A percentile compares a stretch with the other conserved stretches of the same genome.
phyloP scores from a whole-genome alignment of 1,284 basidiomycete genomes.

The Lignosus rhinocerotis region DNA sequence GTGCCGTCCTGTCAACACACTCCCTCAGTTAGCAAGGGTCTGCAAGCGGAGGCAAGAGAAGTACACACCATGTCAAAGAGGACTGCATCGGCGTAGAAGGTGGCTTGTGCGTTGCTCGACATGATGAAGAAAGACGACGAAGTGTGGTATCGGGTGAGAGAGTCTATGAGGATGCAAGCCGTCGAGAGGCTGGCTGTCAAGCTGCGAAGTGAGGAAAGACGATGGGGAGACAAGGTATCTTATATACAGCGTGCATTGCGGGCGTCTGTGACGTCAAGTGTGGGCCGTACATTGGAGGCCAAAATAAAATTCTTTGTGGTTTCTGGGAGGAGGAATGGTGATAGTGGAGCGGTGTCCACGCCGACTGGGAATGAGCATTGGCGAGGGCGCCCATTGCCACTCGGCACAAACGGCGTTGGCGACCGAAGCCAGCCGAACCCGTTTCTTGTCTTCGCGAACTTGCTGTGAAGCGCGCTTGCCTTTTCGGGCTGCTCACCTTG shows the following conservation, averaged over 20 bases:
- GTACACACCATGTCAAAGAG: slow-evolving; percentile 71
- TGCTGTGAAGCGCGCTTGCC: slow-evolving; percentile 6
- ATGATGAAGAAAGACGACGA: slow-evolving; percentile 24
- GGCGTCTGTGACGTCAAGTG: slow-evolving; percentile 16
- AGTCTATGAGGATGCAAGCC: neutral
- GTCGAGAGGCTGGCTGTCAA: neutral
- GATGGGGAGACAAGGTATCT: neutral
- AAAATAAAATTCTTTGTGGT: slow-evolving; percentile 8
- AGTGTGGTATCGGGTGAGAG: slow-evolving; percentile 2
- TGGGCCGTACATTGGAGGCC: neutral
- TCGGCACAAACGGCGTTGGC: slow-evolving; percentile 14
- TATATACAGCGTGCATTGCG: slow-evolving; percentile 8
- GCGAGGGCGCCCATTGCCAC: slow-evolving; percentile 10
- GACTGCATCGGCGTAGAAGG: slow-evolving; percentile 61
- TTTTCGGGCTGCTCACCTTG: neutral
- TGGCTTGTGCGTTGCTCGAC: slow-evolving; percentile 17
- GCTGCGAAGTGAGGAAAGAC: slow-evolving; percentile 13
- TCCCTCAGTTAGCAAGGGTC: slow-evolving; percentile 15
- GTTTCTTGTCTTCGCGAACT: slow-evolving; percentile 6
- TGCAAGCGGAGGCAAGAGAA: neutral
- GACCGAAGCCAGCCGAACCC: neutral
- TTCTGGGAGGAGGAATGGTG: neutral
- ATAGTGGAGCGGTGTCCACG: slow-evolving; percentile 9
- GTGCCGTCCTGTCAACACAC: slow-evolving; percentile 57
- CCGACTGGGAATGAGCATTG: slow-evolving; percentile 2